These are phyloP conservation scores for Durotheca rogersii DNA, from an alignment of 495 filamentous ascomycete genomes.

Conservation along the genomic window DNA sequence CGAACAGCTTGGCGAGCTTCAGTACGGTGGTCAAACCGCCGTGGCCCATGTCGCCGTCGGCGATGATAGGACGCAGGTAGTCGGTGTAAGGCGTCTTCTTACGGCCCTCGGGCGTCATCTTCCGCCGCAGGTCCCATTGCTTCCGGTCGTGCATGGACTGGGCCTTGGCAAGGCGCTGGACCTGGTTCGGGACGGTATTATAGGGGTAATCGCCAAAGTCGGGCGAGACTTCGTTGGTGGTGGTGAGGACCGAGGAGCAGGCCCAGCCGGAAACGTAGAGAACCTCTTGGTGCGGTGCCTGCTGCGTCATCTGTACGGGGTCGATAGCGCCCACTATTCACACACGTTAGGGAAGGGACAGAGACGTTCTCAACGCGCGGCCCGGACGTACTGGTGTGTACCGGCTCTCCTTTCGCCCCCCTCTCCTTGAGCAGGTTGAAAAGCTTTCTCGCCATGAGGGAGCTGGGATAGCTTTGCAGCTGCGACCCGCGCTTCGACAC, in stretches of 20 bases:
- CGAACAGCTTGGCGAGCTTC: constrained; percentile 96
- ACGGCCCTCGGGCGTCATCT: constrained; percentile 70
- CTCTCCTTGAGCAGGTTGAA: constrained; percentile 82
- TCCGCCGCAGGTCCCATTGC: constrained; percentile 81
- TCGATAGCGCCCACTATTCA: constrained; percentile 90
- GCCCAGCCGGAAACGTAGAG: constrained; percentile 97
- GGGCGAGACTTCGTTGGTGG: constrained; percentile 93
- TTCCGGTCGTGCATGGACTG: constrained; percentile 96
- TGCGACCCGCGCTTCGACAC: constrained; percentile 89
- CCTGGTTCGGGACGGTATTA: constrained; percentile 97
- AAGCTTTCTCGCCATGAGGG: constrained; percentile 88
- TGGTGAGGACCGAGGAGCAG: constrained; percentile 87
- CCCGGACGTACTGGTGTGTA: constrained; percentile 74
- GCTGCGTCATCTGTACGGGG: constrained; percentile 98
- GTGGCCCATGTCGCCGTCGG: constrained; percentile 96
- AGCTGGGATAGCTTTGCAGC: constrained; percentile 85
- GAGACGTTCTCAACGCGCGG: neutral
- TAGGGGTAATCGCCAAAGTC: constrained; percentile 99
- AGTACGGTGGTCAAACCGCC: constrained; percentile 89
- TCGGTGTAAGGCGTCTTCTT: constrained; percentile 78
- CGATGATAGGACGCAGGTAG: constrained; percentile 91
- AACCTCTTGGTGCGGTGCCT: constrained; percentile 92
- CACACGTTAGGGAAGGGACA: neutral
- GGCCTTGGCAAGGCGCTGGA: constrained; percentile 92
- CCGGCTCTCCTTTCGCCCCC: constrained; percentile 73